Base-by-base conservation (phyloP, 441 rosid genomes). In the Populus hybrid region DNA sequence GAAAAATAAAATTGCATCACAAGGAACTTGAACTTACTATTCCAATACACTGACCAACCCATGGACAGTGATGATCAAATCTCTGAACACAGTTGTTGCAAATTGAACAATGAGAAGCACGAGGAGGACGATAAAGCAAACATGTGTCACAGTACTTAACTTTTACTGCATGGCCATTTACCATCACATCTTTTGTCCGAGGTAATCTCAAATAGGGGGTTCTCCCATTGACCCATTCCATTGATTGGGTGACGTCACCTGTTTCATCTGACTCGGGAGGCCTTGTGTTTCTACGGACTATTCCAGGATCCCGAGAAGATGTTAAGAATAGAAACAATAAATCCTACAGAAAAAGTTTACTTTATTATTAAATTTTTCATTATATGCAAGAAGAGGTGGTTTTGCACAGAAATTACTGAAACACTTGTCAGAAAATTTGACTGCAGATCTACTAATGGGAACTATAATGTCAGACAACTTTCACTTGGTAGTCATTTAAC, bases 31-130 rank as follows among this genome's bases (percentile, higher is more conserved):
- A 81, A 90, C 98, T 88, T 88, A 95, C 99, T 76, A 88, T 73
- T 82, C 88, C 99, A 59, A 95, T 94, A 87, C 99, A 95, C 76
- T 95, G 99, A 75, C 99, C 98, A 76, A 94, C 99, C 99, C 98
- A 94, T 21, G 99, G 99, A 81, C 99, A 95, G 72, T 95, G 99
- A 72, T 95, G 99, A 87, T 95, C 99, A 79, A 95, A 95, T 76
- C 92, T 91, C 84, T 92, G 91, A 69, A 95, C 95, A 71, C 99
- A 95, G 77, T 95, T 95, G 85, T 93, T 93, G 83, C 99, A 95
- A 79, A 93, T 88, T 10, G 98, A 95, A 83, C 99, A 95, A 83
- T 95, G 99, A 75, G 99, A 95, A 83, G 95, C 92, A 26, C 99
- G 96, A 32, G 97, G 97, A 68, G 98, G 97, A 40, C 98, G 97